These are phyloP conservation scores for Arabidopsis arenosa DNA, from an alignment of 345 rosid species.

Conservation along the genomic window DNA sequence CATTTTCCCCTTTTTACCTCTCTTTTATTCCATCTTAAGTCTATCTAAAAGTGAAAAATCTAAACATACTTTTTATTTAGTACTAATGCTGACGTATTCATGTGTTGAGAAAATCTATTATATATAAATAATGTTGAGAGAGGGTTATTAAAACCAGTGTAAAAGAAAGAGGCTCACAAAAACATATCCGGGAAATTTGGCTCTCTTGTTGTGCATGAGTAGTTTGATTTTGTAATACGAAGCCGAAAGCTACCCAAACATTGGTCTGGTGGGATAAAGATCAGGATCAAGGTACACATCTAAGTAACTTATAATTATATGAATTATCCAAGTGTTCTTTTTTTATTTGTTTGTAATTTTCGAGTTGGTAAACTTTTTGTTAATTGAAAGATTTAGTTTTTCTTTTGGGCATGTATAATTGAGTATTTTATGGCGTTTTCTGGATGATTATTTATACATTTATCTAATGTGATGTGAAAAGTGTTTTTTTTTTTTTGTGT, in stretches of 20 bases:
- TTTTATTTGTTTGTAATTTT: neutral
- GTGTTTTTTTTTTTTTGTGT: neutral
- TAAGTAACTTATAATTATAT: too few relatives aligned
- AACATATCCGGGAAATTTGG: neutral
- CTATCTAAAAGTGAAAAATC: neutral
- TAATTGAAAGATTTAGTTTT: neutral
- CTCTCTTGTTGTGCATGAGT: neutral
- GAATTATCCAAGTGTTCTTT: neutral
- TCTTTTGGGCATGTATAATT: neutral
- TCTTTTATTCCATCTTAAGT: neutral
- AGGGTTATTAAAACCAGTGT: neutral
- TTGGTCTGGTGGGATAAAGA: neutral
- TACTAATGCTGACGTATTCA: neutral
- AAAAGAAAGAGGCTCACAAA: neutral
- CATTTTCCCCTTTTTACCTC: neutral
- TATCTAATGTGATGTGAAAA: neutral
- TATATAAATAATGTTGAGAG: neutral
- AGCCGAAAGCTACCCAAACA: neutral
- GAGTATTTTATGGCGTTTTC: neutral
- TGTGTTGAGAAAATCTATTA: neutral
- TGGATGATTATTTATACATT: neutral
- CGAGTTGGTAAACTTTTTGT: neutral
- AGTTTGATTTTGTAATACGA: neutral
- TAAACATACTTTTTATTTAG: neutral
- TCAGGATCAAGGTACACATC: slow-evolving; percentile 1